Evolutionary conservation across 1,139 yeast genomes (phyloP).

Genomic region (Lizanozyma gosingica): DNA sequence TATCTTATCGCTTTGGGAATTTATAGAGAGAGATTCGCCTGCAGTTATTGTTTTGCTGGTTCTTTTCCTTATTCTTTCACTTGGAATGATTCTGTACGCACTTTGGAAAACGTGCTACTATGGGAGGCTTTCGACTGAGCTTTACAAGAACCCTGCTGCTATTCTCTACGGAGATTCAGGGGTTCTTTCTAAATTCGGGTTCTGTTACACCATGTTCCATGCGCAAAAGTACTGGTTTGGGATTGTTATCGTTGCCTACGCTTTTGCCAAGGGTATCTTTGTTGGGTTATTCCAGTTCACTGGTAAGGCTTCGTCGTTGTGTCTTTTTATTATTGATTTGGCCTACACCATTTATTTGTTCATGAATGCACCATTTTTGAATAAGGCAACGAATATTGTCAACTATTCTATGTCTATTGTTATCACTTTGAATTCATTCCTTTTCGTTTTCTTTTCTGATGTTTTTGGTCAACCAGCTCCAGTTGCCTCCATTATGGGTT

Average conservation of each 20-base stretch:
- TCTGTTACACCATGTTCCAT: constrained; percentile 73
- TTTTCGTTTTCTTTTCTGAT: constrained; percentile 66
- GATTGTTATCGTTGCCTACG: constrained; percentile 43
- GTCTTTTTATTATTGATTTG: constrained; percentile 57
- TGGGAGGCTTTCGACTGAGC: constrained; percentile 45
- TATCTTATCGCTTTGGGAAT: constrained; percentile 68
- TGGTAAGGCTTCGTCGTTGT: constrained; percentile 63
- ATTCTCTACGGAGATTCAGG: constrained; percentile 60
- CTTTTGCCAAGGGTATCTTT: constrained; percentile 51
- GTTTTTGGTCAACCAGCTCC: constrained; percentile 60
- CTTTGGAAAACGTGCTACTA: constrained; percentile 48
- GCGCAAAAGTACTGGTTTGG: constrained; percentile 76
- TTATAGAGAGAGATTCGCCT: constrained; percentile 59
- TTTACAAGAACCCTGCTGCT: constrained; percentile 69
- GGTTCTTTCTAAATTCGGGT: constrained; percentile 63
- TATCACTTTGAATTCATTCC: constrained; percentile 58
- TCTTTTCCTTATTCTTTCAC: constrained; percentile 46
- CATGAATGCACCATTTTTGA: constrained; percentile 55
- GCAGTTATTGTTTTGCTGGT: constrained; percentile 68
- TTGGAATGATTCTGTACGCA: constrained; percentile 50
- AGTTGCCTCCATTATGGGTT: constrained; percentile 70
- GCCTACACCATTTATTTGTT: constrained; percentile 51
- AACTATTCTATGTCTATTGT: constrained; percentile 59
- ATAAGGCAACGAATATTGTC: constrained; percentile 61
- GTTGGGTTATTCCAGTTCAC: constrained; percentile 62